Evolutionary conservation across 495 filamentous ascomycete species (phyloP), one percentile per base, ranked within the genome.

Genomic region (Cercophora samala): DNA sequence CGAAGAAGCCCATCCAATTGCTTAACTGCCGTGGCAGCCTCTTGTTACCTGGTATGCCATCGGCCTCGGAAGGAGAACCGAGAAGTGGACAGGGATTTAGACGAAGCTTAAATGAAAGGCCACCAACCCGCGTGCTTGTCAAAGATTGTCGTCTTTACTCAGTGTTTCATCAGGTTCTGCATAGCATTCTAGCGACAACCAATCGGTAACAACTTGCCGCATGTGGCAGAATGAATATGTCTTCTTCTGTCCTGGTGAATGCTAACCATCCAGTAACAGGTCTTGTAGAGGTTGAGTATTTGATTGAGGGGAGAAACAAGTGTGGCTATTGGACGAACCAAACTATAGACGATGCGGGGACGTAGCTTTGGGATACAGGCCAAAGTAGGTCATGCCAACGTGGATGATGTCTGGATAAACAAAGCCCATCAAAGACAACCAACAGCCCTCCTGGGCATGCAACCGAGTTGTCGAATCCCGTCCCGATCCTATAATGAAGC

Each of bases 21-120:
- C 32, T 62, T 29, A 46, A 62, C 60, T 62, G 60, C 60, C 60
- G 60, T 62, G 24, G n/a, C 25, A 42, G 1, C n/a, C n/a, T 17
- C 8, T 46, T 62, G 60, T 25, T 13, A n/a, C 21, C 58, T 24
- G 21, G 24, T 29, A 22, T 9, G 22, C 1, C 25, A 9, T 60
- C 17, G 25, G 22, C 5, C 17, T 62, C 60, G 60, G 60, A 62
- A 29, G 60, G 29, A 62, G 26, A 62, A 6, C 60, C 60, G 60
- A 62, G 60, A n/a, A 62, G 32, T 37, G 29, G 2, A 18, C 53
- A 56, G n/a, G n/a, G 53, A 19, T 21, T 56, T 23, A 21, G 53
- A 19, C 53, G 37, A 46, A 46, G 37, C 37, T 11, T 46, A 17
- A 46, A 13, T 46, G 37, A 46, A 46, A 46, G 37, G 37, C 37